phyloP scores from a whole-genome alignment of 129 eudicot species.

The Flaveria ramosissima region DNA sequence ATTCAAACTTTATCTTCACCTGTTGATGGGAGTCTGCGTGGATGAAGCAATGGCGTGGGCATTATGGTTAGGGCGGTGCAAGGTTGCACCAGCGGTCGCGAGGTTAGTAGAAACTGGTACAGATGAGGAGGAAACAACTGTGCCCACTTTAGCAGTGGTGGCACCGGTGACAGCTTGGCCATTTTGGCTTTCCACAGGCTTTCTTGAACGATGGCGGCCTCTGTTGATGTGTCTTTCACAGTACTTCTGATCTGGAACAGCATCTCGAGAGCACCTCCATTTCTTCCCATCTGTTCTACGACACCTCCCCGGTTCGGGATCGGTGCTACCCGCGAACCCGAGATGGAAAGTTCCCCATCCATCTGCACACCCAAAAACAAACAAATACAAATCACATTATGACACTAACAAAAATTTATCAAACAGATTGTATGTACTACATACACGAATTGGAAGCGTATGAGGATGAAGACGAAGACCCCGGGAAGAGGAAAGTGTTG shows the following conservation, averaged over 20 bases:
- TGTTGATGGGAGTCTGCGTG: slow-evolving; percentile 28
- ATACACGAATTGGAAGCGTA: slow-evolving; percentile 71
- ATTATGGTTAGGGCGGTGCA: slow-evolving; percentile 22
- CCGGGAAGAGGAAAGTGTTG: slow-evolving; percentile 48
- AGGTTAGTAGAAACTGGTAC: slow-evolving; percentile 49
- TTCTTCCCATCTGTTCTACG: slow-evolving; percentile 98
- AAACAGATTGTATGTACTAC: slow-evolving; percentile 26
- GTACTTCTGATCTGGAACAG: slow-evolving; percentile 91
- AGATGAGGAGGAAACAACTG: slow-evolving; percentile 52
- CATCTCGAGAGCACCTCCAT: slow-evolving; percentile 98
- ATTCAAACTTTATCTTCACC: slow-evolving; percentile 32
- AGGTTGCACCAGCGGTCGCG: slow-evolving; percentile 33
- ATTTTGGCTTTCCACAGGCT: slow-evolving; percentile 99
- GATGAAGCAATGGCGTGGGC: too few species aligned
- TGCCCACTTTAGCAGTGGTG: slow-evolving; percentile 48
- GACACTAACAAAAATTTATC: not conserved
- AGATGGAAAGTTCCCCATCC: slow-evolving; percentile 98
- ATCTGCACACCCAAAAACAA: slow-evolving; percentile 35
- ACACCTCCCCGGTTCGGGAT: slow-evolving; percentile 96
- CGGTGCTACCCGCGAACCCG: slow-evolving; percentile 75
- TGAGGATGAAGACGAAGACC: slow-evolving; percentile 55
- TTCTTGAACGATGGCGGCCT: slow-evolving; percentile 99
- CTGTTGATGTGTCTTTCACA: slow-evolving; percentile 96
- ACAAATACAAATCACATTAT: slow-evolving; percentile 13
- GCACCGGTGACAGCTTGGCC: slow-evolving; percentile 83